Conservation (phyloP, 331 rosid species). For the Pyracantha coccinea region DNA sequence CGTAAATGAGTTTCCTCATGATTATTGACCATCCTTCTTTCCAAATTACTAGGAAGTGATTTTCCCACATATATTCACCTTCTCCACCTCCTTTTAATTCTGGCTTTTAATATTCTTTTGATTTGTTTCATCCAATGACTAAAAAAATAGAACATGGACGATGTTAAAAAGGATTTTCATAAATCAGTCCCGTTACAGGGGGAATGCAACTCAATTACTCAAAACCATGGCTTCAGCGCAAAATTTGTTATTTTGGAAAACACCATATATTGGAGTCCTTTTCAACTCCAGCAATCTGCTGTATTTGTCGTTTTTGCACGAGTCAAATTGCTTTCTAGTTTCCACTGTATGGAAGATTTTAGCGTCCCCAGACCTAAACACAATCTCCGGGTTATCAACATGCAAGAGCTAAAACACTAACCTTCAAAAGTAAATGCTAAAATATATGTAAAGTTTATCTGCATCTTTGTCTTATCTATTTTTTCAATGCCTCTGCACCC, state of each 20-base stretch:
- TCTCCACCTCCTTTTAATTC: background rate
- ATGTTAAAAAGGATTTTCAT: background rate
- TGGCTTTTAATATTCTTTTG: background rate
- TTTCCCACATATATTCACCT: too few relatives aligned
- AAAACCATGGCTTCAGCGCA: background rate
- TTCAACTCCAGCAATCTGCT: background rate
- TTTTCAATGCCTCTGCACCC: constrained; percentile 23
- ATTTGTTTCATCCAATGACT: background rate
- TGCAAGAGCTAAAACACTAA: background rate
- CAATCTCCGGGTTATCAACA: background rate
- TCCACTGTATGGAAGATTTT: background rate
- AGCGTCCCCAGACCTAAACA: background rate
- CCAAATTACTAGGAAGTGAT: too few relatives aligned
- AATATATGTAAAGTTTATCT: background rate
- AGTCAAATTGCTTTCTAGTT: background rate
- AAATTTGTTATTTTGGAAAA: background rate
- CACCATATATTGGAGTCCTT: background rate
- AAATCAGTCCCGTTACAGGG: background rate
- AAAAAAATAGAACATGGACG: too few relatives aligned
- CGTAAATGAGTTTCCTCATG: background rate
- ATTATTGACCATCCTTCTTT: background rate
- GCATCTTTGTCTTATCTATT: constrained; percentile 14
- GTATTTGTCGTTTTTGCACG: background rate
- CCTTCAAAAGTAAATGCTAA: background rate
- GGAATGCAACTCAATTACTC: background rate